A percentile compares a stretch with the other conserved stretches of the same genome.
Evolutionary conservation across 495 filamentous ascomycete genomes (phyloP).

Genomic region (Xylaria nigripes): DNA sequence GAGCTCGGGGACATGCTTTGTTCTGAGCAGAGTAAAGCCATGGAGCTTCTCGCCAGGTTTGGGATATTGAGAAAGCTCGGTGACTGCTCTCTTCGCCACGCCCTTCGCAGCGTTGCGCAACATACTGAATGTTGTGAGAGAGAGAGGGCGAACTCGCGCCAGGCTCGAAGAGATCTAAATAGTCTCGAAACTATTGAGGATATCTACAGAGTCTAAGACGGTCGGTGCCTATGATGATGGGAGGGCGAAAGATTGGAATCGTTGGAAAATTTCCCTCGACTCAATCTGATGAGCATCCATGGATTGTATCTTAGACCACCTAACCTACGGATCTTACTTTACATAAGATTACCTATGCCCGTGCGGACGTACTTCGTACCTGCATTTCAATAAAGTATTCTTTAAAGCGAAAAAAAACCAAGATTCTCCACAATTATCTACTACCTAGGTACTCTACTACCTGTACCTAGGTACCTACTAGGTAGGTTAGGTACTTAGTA

Average conservation of each 20-base stretch:
- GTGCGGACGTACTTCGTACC: too few relatives aligned
- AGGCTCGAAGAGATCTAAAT: neutral
- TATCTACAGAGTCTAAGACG: neutral
- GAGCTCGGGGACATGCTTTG: conserved; percentile 87
- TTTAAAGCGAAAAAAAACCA: too few relatives aligned
- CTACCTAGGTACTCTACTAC: too few relatives aligned
- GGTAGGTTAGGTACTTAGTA: too few relatives aligned
- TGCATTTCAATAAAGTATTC: too few relatives aligned
- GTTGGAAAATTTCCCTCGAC: neutral
- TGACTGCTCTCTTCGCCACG: conserved; percentile 56
- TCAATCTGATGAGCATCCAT: neutral
- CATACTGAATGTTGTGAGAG: conserved; percentile 27
- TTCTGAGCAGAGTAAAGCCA: conserved; percentile 82
- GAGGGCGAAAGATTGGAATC: neutral
- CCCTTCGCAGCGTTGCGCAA: conserved; percentile 41
- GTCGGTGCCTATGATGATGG: neutral
- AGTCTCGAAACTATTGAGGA: neutral
- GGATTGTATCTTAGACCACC: too few relatives aligned
- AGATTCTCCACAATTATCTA: too few relatives aligned
- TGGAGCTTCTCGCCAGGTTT: conserved; percentile 75
- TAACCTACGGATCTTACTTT: too few relatives aligned
- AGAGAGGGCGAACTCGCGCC: conserved; percentile 2
- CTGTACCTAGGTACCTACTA: too few relatives aligned
- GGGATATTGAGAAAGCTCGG: conserved; percentile 62
- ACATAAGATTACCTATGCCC: too few relatives aligned